Percentiles rank a stretch among this genome's conserved stretches.
Evolutionary conservation across 2,329 filamentous ascomycete genomes (phyloP).

Genomic region (Penicillium polonicum): DNA sequence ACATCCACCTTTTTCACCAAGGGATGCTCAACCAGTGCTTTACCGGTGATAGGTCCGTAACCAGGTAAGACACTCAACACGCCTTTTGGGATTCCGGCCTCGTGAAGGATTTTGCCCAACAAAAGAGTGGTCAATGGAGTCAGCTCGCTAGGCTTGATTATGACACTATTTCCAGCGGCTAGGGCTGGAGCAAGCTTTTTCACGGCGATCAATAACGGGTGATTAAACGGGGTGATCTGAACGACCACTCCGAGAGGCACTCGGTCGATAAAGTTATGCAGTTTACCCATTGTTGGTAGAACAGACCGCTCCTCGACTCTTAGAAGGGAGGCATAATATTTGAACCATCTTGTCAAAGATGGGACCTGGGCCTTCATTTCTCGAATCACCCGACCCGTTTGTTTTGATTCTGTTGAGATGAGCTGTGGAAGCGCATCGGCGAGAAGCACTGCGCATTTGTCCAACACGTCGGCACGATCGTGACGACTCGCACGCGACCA

Average conservation of each 20-base stretch:
- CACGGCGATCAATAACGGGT: constrained; percentile 38
- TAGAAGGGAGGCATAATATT: constrained; percentile 66
- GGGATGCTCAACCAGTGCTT: constrained; percentile 30
- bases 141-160: constrained; percentile 43
- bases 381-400: constrained; percentile 66
- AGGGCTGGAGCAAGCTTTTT: constrained; percentile 44
- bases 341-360: constrained; percentile 60
- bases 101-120: constrained; percentile 42
- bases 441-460: constrained; percentile 19
- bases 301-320: constrained; percentile 67
- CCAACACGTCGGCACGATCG: constrained; percentile 23
- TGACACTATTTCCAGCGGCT: constrained; percentile 42
- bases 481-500: constrained; percentile 23
- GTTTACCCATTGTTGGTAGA: constrained; percentile 56
- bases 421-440: constrained; percentile 49
- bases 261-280: constrained; percentile 40
- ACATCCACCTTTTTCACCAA: constrained; percentile 37
- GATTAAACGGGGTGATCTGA: constrained; percentile 43
- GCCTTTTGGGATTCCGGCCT: constrained; percentile 46
- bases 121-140: constrained; percentile 45
- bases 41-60: constrained; percentile 49
- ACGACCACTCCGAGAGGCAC: constrained; percentile 42
- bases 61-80: constrained; percentile 53
- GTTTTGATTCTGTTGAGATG: constrained; percentile 63
- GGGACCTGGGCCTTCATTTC: constrained; percentile 70